Conservation (phyloP, 2,329 filamentous ascomycete genomes). For the Aspergillus uvarum region DNA sequence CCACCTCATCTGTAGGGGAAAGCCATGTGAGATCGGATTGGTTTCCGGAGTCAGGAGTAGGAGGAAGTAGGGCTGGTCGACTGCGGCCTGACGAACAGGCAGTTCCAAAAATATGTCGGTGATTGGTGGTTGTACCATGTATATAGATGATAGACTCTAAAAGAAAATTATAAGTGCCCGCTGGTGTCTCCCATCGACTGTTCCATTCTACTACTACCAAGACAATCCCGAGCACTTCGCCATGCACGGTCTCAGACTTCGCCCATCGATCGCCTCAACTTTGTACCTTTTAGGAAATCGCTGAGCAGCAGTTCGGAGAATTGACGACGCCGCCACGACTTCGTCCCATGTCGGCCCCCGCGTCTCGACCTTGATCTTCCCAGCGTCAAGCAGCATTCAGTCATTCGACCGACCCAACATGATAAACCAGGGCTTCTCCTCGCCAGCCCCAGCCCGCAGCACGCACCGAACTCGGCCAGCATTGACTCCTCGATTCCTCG, state of each 20-base stretch:
- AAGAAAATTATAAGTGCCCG: not conserved
- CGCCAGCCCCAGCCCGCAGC: not conserved
- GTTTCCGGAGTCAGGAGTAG: slow-evolving; percentile 1
- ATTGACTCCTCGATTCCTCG: slow-evolving; percentile 2
- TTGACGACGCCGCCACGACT: not conserved
- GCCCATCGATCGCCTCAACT: not conserved
- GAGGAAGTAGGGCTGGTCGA: slow-evolving; percentile 6
- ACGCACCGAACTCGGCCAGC: not conserved
- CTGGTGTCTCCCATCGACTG: not conserved
- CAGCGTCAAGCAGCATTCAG: not conserved
- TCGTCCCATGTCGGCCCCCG: not conserved
- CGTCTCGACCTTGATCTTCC: not conserved
- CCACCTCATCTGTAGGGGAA: slow-evolving; percentile 10
- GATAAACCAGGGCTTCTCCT: not conserved
- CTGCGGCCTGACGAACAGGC: slow-evolving; percentile 10
- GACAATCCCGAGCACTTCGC: not conserved
- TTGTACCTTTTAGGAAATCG: not conserved
- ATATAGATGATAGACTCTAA: slow-evolving; percentile 4
- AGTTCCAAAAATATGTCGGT: not conserved
- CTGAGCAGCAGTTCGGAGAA: not conserved
- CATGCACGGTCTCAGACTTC: not conserved
- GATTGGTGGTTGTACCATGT: slow-evolving; percentile 2
- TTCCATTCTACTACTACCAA: not conserved
- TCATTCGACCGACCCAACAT: not conserved
- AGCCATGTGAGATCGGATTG: slow-evolving; percentile 1